Base-by-base conservation (phyloP, 306 rosid species). In the Prunus dulcis region DNA sequence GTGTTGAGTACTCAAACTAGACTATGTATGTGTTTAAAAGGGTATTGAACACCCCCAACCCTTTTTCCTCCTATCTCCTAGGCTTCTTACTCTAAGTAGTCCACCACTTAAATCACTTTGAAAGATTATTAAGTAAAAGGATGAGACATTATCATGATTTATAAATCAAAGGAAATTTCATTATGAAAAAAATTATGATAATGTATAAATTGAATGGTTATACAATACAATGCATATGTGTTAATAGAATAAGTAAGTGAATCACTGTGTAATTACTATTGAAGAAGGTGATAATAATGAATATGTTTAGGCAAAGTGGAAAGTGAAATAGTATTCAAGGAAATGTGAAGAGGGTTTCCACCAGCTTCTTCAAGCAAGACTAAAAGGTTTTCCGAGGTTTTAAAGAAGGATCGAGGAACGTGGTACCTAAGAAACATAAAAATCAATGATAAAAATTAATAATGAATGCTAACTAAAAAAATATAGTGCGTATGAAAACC, bases 311-410 rank as follows among this genome's bases (percentile, higher is more conserved):
- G 19, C 23, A 12, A 14, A 55, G 17, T 43, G 38, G 70, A 70
- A 41, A 87, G 76, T 13, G 87, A 81, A 57, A 89, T 84, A 62
- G 78, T 81, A 80, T 74, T 61, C 82, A 86, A 75, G 34, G 88
- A 81, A 67, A 89, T 75, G 7, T 25, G 82, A 79, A 86, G 85
- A 82, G 92, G 93, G 76, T 89, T 86, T 66, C 93, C 96, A 71
- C 93, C 93, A 64, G 64, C 79, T 91, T 89, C 93, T 47, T 91
- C 96, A n/a, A 87, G 1, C 80, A 91, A 50, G 53, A 91, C 80
- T 74, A 91, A 67, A 63, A 78, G 77, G 52, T 91, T 91, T 9
- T 46, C 85, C 14, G 78, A 69, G 9, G 65, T 79, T 55, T 79
- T 87, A 20, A 89, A 89, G 74, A 91, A 87, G n/a, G 91, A 82